phyloP scores from a whole-genome alignment of 495 filamentous ascomycete genomes.

The Penicillium pancosmium region DNA sequence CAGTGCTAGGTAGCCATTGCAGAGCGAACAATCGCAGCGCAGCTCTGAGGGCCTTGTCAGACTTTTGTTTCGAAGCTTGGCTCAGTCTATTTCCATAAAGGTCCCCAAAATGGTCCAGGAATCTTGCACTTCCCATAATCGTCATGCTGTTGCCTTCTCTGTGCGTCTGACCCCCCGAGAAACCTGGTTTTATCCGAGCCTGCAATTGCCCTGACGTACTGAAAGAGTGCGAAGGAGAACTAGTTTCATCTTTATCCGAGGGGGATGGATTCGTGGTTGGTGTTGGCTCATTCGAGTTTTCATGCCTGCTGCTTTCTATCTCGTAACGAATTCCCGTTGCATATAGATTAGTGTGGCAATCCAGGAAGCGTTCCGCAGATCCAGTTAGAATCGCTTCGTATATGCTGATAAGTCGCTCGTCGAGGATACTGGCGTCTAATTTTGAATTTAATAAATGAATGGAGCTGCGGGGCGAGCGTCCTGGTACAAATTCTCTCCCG shows the following conservation, averaged over 20 bases:
- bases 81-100: conserved; percentile 29
- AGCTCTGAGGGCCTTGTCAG: conserved; percentile 23
- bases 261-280: neutral
- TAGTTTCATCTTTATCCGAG: neutral
- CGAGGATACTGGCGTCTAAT: conserved; percentile 24
- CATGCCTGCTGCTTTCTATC: conserved; percentile 14
- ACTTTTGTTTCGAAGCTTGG: conserved; percentile 11
- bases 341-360: conserved; percentile 27
- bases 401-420: conserved; percentile 19
- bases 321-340: conserved; percentile 19
- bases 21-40: conserved; percentile 24
- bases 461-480: conserved; percentile 20
- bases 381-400: conserved; percentile 27
- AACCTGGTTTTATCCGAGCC: too few relatives aligned
- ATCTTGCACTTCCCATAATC: conserved; percentile 23
- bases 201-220: neutral
- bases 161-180: neutral
- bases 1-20: conserved; percentile 26
- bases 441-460: conserved; percentile 28
- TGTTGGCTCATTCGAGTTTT: conserved; percentile 4
- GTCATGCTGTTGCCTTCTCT: conserved; percentile 11
- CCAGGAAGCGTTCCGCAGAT: conserved; percentile 25
- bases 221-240: neutral
- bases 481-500: neutral
- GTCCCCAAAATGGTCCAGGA: conserved; percentile 33